Evolutionary conservation across 2,329 filamentous ascomycete genomes (phyloP), one percentile per base, ranked within the genome.

Genomic region (Fusarium virguliforme): DNA sequence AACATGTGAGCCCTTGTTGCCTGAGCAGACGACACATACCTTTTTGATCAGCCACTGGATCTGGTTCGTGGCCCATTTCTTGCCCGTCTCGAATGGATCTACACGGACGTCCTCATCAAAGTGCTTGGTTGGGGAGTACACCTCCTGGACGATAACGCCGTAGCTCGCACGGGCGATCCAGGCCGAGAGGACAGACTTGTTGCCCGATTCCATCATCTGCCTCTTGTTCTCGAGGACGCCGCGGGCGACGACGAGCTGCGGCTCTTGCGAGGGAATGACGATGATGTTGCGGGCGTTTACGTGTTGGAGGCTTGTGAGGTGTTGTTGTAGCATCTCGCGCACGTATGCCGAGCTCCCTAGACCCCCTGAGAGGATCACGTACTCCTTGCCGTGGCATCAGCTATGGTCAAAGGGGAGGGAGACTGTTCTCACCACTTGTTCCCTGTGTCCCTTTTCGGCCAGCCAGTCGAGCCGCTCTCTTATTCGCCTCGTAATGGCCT

Each of bases 341-440:
- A 85, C 82, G 65, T 86, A 85, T 57, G 79, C 80, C 0, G 83
- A 85, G 63, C 83, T 85, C 6, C 84, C 83, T 2, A 86, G 75
- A 0, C 84, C 84, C 1, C 83, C 84, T 0, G 83, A 85, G 2
- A 86, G 75, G 13, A 85, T 81, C 67, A 85, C 76, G 59, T 81
- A 82, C 62, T 78, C 79, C 83, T 84, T 41, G 3, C 30, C 12
- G 13, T 13, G 24, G 8, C 40, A 13, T 71, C 15, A 71, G 24
- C 6, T 15, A 35, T 13, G 10, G 5, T 8, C 7, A 50, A 22
- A 35, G 18, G 12, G 9, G 2, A 18, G 18, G 9, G 4, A 40
- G 5, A 26, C 30, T 7, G 10, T 4, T 64, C 78, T 67, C 72
- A 82, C 81, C 58, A 84, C 79, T 60, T 82, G 80, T 35, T 79